phyloP scores from a whole-genome alignment of 1,139 yeast species.

The Meyerozyma sp. region DNA sequence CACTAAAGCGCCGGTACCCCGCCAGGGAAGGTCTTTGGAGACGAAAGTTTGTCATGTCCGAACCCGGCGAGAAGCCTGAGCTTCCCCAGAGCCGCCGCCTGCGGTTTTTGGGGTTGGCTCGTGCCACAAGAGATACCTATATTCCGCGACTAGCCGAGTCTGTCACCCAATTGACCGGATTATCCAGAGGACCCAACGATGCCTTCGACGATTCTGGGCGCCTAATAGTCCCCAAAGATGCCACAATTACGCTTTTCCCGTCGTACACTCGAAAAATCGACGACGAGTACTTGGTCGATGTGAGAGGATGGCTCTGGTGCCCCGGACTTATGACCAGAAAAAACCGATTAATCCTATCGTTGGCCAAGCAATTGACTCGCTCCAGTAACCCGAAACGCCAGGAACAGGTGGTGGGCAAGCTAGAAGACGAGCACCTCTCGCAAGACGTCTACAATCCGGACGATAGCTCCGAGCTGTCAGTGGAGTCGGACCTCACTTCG shows the following conservation, averaged over 20 bases:
- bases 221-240: constrained; percentile 31
- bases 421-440: constrained; percentile 24
- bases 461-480: constrained; percentile 13
- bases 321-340: constrained; percentile 71
- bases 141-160: constrained; percentile 48
- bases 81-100: constrained; percentile 23
- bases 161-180: constrained; percentile 42
- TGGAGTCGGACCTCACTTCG: constrained; percentile 11
- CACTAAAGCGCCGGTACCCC: constrained; percentile 11
- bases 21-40: constrained; percentile 3
- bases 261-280: constrained; percentile 48
- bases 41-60: constrained; percentile 4
- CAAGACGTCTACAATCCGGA: constrained; percentile 21
- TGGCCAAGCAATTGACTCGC: constrained; percentile 68
- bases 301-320: constrained; percentile 69
- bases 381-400: constrained; percentile 16
- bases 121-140: constrained; percentile 53
- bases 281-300: constrained; percentile 47
- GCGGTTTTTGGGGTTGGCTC: constrained; percentile 43
- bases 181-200: constrained; percentile 31
- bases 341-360: constrained; percentile 59
- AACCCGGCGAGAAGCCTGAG: not conserved
- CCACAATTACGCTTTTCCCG: constrained; percentile 48
- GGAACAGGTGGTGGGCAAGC: constrained; percentile 22
- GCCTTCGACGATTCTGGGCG: constrained; percentile 29